phyloP scores from a whole-genome alignment of 2,329 filamentous ascomycete genomes.

The Aquanectria penicillioides region DNA sequence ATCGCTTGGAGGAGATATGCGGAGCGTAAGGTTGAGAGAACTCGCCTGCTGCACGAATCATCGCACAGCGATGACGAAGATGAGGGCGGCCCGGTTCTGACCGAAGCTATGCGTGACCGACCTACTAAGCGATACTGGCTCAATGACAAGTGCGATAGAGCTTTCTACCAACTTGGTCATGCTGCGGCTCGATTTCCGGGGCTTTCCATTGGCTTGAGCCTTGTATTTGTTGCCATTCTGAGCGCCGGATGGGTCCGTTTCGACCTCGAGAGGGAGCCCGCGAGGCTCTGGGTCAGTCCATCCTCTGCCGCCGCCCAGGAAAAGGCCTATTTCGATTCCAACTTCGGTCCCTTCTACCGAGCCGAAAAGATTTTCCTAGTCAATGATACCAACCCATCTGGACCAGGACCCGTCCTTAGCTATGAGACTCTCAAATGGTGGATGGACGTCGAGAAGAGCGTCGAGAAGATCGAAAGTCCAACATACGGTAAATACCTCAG shows the following conservation, averaged over 20 bases:
- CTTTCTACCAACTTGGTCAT: conserved; percentile 84
- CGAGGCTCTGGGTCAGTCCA: conserved; percentile 95
- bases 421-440: conserved; percentile 94
- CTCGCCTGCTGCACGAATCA: conserved; percentile 87
- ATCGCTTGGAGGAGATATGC: conserved; percentile 79
- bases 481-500: conserved; percentile 75
- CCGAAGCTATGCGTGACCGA: conserved; percentile 79
- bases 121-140: conserved; percentile 83
- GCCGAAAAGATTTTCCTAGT: conserved; percentile 94
- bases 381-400: conserved; percentile 77
- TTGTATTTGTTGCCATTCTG: conserved; percentile 80
- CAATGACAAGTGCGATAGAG: conserved; percentile 82
- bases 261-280: conserved; percentile 89
- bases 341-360: conserved; percentile 96
- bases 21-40: conserved; percentile 79
- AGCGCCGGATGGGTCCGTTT: conserved; percentile 92
- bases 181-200: conserved; percentile 84
- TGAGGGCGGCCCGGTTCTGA: conserved; percentile 81
- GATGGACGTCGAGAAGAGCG: conserved; percentile 86
- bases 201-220: conserved; percentile 80
- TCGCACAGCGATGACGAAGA: conserved; percentile 92
- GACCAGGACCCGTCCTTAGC: conserved; percentile 80
- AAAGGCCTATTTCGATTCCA: conserved; percentile 91
- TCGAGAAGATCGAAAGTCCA: conserved; percentile 76
- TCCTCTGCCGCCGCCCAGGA: conserved; percentile 90